Conservation (phyloP, 1,284 basidiomycete genomes). For the Austropuccinia psidii region DNA sequence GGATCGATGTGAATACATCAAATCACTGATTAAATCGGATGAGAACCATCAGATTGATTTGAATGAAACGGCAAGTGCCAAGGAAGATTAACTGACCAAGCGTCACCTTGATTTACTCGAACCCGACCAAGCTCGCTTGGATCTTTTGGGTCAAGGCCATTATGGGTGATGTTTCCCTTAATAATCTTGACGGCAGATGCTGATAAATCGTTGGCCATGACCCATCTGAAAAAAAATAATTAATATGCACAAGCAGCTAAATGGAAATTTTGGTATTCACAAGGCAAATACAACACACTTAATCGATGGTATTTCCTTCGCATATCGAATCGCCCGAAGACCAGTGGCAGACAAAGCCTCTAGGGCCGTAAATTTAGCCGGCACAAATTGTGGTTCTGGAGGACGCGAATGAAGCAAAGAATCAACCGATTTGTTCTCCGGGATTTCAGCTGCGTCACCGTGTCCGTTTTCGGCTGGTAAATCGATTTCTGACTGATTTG, state of each 20-base stretch:
- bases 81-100: conserved; percentile 65
- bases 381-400: conserved; percentile 50
- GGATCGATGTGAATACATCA: conserved; percentile 83
- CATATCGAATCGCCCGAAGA: conserved; percentile 89
- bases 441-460: not conserved
- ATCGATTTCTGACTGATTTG: not conserved
- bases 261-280: no score
- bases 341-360: conserved; percentile 95
- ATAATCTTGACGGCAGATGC: conserved; percentile 77
- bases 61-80: no score
- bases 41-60: no score
- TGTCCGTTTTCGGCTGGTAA: not conserved
- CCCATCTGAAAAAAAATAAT: conserved; percentile 63
- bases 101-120: conserved; percentile 78
- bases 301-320: conserved; percentile 88
- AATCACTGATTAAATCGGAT: conserved; percentile 61
- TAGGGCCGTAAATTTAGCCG: conserved; percentile 70
- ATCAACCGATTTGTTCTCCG: conserved; percentile 21
- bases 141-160: conserved; percentile 57
- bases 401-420: not conserved
- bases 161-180: conserved; percentile 78
- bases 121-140: conserved; percentile 56
- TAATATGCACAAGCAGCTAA: conserved; percentile 5
- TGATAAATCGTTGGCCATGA: conserved; percentile 90
- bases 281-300: no score